phyloP scores from a whole-genome alignment of 768 basidiomycete genomes.

The Boletus bicolor region DNA sequence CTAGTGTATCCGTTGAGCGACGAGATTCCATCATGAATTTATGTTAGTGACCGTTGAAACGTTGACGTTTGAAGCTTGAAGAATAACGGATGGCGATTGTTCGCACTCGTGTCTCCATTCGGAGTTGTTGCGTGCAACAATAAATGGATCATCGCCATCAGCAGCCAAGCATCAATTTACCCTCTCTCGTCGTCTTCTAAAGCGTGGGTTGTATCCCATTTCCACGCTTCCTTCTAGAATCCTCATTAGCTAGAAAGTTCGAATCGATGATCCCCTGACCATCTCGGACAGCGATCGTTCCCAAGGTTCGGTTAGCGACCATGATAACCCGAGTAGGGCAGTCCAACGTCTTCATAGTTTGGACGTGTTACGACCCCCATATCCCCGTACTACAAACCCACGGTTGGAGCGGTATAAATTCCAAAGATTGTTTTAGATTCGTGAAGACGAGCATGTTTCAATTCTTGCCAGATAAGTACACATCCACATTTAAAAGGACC shows the following conservation, averaged over 20 bases:
- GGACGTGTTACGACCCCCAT: neutral
- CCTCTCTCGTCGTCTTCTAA: neutral
- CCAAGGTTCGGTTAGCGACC: neutral
- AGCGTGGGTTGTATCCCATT: neutral
- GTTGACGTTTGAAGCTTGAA: neutral
- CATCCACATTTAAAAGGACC: neutral
- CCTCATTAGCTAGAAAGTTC: neutral
- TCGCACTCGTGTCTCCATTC: neutral
- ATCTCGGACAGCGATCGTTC: neutral
- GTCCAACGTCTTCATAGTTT: neutral
- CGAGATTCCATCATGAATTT: neutral
- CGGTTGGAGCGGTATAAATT: neutral
- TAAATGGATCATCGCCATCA: conserved; percentile 1
- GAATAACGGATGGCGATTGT: conserved; percentile 8
- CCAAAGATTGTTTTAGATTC: conserved; percentile 1
- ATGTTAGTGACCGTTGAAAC: neutral
- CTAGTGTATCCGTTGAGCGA: neutral
- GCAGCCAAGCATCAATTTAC: conserved; percentile 1
- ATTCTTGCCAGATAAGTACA: conserved; percentile 6
- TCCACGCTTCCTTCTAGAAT: neutral
- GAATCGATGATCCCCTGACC: neutral
- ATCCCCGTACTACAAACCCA: neutral
- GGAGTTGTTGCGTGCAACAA: neutral
- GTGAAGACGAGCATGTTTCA: conserved; percentile 5
- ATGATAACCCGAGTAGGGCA: neutral